phyloP scores from a whole-genome alignment of 768 basidiomycete genomes.

The Leucosporidium scottii region DNA sequence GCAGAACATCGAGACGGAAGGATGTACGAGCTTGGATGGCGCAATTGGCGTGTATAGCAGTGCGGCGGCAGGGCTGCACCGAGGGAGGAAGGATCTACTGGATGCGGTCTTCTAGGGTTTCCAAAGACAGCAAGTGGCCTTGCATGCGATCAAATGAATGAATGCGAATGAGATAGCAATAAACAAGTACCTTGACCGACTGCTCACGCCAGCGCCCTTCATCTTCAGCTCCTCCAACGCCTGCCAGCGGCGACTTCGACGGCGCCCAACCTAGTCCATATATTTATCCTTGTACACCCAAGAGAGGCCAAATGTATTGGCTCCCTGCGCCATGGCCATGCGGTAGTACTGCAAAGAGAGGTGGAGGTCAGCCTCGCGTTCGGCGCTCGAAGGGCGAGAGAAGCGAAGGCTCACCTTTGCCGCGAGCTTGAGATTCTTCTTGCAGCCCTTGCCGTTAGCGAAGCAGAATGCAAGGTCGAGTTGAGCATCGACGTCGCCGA shows the following conservation, averaged over 20 bases:
- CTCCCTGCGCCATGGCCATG: constrained; percentile 53
- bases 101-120: background rate
- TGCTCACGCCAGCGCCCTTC: too few species aligned
- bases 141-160: too few species aligned
- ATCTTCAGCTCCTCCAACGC: too few species aligned
- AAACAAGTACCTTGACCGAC: too few species aligned
- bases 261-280: background rate
- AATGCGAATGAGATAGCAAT: too few species aligned
- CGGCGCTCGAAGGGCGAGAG: too few species aligned
- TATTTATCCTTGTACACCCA: constrained; percentile 75
- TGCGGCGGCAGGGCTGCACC: constrained; percentile 15
- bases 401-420: constrained; percentile 46
- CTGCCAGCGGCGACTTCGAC: too few species aligned
- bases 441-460: constrained; percentile 78
- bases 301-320: constrained; percentile 15
- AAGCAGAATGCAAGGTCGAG: constrained; percentile 76
- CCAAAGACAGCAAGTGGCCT: too few species aligned
- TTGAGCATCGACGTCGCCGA: constrained; percentile 83
- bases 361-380: too few species aligned
- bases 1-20: constrained; percentile 34
- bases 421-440: constrained; percentile 76
- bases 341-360: constrained; percentile 62
- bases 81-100: constrained; percentile 14
- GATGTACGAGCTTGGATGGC: constrained; percentile 27
- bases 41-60: constrained; percentile 17